phyloP scores from a whole-genome alignment of 768 basidiomycete species.

The Mrakia hoshinonis region DNA sequence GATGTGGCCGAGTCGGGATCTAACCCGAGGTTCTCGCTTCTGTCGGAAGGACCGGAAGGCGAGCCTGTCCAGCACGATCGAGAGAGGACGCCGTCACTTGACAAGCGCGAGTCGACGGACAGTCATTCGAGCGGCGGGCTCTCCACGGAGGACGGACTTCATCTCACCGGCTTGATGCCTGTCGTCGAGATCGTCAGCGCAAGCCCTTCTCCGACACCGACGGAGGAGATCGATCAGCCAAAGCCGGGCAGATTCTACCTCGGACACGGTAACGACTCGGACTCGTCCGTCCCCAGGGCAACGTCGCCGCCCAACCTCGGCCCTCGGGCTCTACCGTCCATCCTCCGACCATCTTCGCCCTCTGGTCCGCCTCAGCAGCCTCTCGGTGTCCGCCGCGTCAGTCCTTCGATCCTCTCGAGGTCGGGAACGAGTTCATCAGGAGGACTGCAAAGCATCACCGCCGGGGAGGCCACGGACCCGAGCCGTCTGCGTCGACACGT shows the following conservation, averaged over 20 bases:
- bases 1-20: neutral
- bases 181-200: conserved; percentile 5
- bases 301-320: neutral
- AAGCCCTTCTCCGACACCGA: neutral
- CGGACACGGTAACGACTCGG: neutral
- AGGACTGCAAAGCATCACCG: neutral
- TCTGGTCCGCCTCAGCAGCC: neutral
- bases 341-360: conserved; percentile 19
- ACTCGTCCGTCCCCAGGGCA: neutral
- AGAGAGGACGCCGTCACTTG: conserved; percentile 23
- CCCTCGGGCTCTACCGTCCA: conserved; percentile 18
- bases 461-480: neutral
- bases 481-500: neutral
- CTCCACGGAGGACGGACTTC: neutral
- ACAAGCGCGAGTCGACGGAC: conserved; percentile 13
- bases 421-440: neutral
- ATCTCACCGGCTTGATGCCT: neutral
- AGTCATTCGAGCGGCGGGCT: conserved; percentile 11
- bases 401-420: neutral
- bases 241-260: neutral
- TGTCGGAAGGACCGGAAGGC: neutral
- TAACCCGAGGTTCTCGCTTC: neutral
- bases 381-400: conserved; percentile 13
- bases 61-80: neutral
- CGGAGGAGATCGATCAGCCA: neutral